These are phyloP conservation scores for Claviceps spartinae DNA, from an alignment of 2,329 filamentous ascomycete genomes.

Conservation along the genomic window DNA sequence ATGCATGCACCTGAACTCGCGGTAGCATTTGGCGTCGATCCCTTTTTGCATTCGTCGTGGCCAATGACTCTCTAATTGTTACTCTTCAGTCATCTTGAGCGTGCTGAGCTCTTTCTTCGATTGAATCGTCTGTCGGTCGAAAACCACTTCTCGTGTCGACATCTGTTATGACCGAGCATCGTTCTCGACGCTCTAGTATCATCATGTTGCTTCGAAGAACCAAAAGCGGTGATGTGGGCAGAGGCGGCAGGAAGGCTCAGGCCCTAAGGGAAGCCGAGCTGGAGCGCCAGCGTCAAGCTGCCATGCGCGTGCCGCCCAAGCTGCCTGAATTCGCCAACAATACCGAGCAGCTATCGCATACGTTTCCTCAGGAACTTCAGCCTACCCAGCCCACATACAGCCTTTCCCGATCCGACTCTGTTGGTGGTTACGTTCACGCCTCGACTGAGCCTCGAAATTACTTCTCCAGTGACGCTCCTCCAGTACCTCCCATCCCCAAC, in stretches of 20 bases:
- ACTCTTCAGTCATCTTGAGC: background rate
- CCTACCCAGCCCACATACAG: conserved; percentile 46
- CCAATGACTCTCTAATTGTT: background rate
- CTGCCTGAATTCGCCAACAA: conserved; percentile 39
- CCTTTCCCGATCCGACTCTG: conserved; percentile 31
- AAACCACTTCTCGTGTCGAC: conserved; percentile 6
- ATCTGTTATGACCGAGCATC: conserved; percentile 17
- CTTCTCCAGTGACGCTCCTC: conserved; percentile 29
- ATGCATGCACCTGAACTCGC: background rate
- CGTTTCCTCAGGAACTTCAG: conserved; percentile 39
- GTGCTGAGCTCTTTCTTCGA: background rate
- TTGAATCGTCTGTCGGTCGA: background rate
- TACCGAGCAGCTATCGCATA: conserved; percentile 31
- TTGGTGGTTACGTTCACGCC: conserved; percentile 1
- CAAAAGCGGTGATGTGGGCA: conserved; percentile 53
- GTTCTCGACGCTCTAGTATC: conserved; percentile 29
- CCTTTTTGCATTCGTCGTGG: background rate
- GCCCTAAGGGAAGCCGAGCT: conserved; percentile 36
- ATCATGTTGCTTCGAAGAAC: conserved; percentile 51
- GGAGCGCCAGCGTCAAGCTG: conserved; percentile 35
- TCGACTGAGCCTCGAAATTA: conserved; percentile 29
- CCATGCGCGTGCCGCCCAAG: conserved; percentile 34
- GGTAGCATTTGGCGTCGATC: background rate
- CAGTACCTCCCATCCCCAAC: conserved; percentile 46
- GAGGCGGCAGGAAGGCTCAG: conserved; percentile 46